A percentile compares a stretch with the other conserved stretches of the same genome.
Evolutionary conservation across 2,329 filamentous ascomycete genomes (phyloP).

Genomic region (Ophiostoma triangulosporum): DNA sequence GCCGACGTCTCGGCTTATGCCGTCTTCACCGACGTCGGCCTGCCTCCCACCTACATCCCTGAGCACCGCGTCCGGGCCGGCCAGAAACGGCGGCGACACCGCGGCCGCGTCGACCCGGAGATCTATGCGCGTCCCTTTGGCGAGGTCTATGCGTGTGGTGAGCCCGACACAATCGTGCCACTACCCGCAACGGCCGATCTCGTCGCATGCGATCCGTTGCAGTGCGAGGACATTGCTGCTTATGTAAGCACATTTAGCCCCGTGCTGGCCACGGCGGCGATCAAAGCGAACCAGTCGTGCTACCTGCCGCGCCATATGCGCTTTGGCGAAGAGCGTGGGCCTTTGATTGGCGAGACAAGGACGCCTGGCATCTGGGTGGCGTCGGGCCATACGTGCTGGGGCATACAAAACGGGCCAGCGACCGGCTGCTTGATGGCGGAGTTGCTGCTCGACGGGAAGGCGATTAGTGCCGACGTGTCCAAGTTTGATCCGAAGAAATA

Average conservation of each 20-base stretch:
- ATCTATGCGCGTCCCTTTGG: slow-evolving; percentile 83
- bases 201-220: slow-evolving; percentile 58
- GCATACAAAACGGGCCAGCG: slow-evolving; percentile 86
- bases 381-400: slow-evolving; percentile 92
- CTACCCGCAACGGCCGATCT: slow-evolving; percentile 63
- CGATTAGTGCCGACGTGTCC: slow-evolving; percentile 52
- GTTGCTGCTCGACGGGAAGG: slow-evolving; percentile 59
- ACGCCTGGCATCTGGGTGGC: slow-evolving; percentile 68
- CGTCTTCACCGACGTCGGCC: slow-evolving; percentile 73
- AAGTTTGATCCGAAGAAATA: slow-evolving; percentile 55
- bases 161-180: slow-evolving; percentile 63
- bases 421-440: slow-evolving; percentile 75
- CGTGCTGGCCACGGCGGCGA: slow-evolving; percentile 51
- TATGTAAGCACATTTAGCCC: slow-evolving; percentile 57
- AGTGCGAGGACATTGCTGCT: slow-evolving; percentile 75
- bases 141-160: slow-evolving; percentile 86
- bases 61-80: slow-evolving; percentile 33
- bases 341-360: slow-evolving; percentile 64
- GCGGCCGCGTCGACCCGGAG: slow-evolving; percentile 65
- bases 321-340: slow-evolving; percentile 47
- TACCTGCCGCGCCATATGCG: slow-evolving; percentile 71
- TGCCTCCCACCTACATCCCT: slow-evolving; percentile 51
- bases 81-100: slow-evolving; percentile 39
- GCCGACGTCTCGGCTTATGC: slow-evolving; percentile 58
- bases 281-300: slow-evolving; percentile 75